These are phyloP conservation scores for Rhizophora mangle DNA, from an alignment of 345 rosid genomes.

Conservation along the genomic window DNA sequence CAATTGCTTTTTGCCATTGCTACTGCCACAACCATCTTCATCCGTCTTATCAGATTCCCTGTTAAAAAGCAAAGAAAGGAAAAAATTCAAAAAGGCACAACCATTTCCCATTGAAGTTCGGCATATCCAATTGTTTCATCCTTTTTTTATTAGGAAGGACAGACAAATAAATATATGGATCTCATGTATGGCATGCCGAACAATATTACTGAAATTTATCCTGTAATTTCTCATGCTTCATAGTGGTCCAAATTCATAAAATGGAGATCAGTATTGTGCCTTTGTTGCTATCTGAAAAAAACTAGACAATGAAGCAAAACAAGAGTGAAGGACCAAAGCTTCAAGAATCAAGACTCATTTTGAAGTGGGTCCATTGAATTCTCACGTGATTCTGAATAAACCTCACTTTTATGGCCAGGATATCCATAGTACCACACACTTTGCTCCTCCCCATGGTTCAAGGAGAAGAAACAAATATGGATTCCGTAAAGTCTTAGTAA, in stretches of 20 bases:
- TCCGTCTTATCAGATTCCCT: conserved; percentile 75
- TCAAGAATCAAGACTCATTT: neutral
- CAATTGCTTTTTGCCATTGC: conserved; percentile 55
- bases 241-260: neutral
- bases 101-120: neutral
- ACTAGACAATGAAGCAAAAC: neutral
- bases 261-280: neutral
- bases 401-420: neutral
- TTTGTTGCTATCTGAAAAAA: neutral
- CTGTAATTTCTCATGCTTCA: neutral
- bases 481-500: too few species aligned
- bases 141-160: neutral
- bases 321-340: neutral
- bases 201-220: neutral
- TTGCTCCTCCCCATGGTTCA: neutral
- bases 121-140: neutral
- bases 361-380: conserved; percentile 1
- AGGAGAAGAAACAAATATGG: neutral
- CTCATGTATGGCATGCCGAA: neutral
- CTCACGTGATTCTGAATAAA: neutral
- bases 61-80: neutral
- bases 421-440: neutral
- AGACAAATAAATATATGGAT: neutral
- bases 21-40: conserved; percentile 44
- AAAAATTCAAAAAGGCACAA: neutral